phyloP scores from a whole-genome alignment of 164 flowering plant genomes.

The Aristolochia contorta region DNA sequence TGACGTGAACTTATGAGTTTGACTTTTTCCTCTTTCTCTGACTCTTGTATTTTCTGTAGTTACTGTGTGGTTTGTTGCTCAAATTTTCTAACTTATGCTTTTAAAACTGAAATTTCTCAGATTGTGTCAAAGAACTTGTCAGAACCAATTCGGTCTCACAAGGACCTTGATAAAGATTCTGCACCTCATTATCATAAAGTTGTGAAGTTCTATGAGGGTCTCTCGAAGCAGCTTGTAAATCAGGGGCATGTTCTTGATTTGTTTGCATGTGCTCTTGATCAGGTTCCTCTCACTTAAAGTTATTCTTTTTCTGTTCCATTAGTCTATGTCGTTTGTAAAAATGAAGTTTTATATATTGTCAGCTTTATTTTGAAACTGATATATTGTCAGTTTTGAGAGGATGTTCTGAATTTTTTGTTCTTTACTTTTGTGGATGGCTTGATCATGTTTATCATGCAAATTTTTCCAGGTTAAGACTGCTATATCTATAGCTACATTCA shows the following conservation, averaged over 20 bases:
- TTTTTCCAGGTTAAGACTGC: too few relatives aligned
- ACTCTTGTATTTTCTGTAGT: too few relatives aligned
- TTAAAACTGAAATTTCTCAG: conserved; percentile 27
- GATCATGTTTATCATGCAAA: too few relatives aligned
- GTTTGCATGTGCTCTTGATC: conserved; percentile 95
- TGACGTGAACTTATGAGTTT: too few relatives aligned
- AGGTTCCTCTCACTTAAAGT: conserved; percentile 34
- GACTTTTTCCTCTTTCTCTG: too few relatives aligned
- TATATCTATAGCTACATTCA: too few relatives aligned
- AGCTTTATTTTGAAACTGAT: background rate
- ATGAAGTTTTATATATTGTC: background rate
- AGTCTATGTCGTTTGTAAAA: too few relatives aligned
- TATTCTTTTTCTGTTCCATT: background rate
- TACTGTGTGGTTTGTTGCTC: too few relatives aligned
- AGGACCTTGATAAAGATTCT: conserved; percentile 94
- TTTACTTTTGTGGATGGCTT: too few relatives aligned
- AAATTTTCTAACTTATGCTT: too few relatives aligned
- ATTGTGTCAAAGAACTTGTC: conserved; percentile 78
- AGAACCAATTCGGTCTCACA: conserved; percentile 96
- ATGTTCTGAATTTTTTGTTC: too few relatives aligned
- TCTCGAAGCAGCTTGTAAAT: conserved; percentile 84
- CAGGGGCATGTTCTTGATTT: conserved; percentile 94
- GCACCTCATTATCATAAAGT: conserved; percentile 75
- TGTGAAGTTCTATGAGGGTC: conserved; percentile 85
- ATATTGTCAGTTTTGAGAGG: background rate